Evolutionary conservation across 257 asterid genomes (phyloP).

Genomic region (Ballota nigra): DNA sequence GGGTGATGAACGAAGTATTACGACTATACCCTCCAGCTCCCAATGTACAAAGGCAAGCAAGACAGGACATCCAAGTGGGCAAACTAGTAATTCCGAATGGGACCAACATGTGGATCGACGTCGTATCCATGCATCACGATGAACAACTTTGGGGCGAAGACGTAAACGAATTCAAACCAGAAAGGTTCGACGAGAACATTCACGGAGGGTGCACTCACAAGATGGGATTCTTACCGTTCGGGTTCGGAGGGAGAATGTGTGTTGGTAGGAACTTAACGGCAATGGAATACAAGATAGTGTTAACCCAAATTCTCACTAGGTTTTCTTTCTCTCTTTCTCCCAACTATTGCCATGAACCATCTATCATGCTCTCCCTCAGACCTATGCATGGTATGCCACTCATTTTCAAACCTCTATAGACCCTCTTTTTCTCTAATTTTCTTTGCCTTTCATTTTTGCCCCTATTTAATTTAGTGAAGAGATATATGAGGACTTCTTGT

Average conservation of each 20-base stretch:
- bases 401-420: slow-evolving; percentile 41
- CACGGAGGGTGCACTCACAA: slow-evolving; percentile 79
- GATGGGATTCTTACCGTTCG: slow-evolving; percentile 87
- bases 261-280: slow-evolving; percentile 62
- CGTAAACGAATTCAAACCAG: slow-evolving; percentile 72
- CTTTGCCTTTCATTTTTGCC: too few relatives aligned
- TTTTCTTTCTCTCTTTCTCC: slow-evolving; percentile 74
- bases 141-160: slow-evolving; percentile 64
- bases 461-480: too few relatives aligned
- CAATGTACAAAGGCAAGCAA: slow-evolving; percentile 73
- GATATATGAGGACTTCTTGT: too few relatives aligned
- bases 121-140: slow-evolving; percentile 85
- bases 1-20: slow-evolving; percentile 60
- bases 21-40: slow-evolving; percentile 73
- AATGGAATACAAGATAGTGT: slow-evolving; percentile 77
- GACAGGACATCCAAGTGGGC: slow-evolving; percentile 60
- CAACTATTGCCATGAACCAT: slow-evolving; percentile 57
- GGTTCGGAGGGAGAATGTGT: slow-evolving; percentile 95
- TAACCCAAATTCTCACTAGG: slow-evolving; percentile 50
- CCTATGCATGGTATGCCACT: slow-evolving; percentile 77
- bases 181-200: slow-evolving; percentile 52
- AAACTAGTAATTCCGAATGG: slow-evolving; percentile 52
- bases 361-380: slow-evolving; percentile 75
- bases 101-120: slow-evolving; percentile 88
- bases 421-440: too few relatives aligned